Evolutionary conservation across 116 monocot genomes (phyloP).

Genomic region (Thalassia testudinum): DNA sequence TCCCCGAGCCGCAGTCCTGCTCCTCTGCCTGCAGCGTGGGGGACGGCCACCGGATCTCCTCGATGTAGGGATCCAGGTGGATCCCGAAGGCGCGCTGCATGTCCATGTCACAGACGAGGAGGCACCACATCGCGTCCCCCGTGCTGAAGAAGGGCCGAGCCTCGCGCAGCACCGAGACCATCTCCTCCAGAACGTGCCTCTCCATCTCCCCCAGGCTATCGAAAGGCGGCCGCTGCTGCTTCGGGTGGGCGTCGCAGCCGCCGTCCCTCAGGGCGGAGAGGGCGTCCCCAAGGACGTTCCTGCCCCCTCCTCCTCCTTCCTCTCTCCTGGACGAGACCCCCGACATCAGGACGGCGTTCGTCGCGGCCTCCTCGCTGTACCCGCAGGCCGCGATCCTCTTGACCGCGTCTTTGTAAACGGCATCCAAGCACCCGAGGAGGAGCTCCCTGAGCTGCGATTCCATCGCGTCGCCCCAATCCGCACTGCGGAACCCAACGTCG

Average conservation of each 20-base stretch:
- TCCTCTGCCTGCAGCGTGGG: too few species aligned
- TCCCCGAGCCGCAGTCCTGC: too few species aligned
- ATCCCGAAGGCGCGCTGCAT: constrained; percentile 43
- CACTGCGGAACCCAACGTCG: constrained; percentile 19
- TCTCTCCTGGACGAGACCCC: constrained; percentile 29
- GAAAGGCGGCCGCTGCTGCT: constrained; percentile 10
- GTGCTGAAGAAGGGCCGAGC: constrained; percentile 44
- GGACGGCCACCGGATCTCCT: too few species aligned
- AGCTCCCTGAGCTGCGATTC: constrained; percentile 53
- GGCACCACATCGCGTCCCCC: constrained; percentile 69
- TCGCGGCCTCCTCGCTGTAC: constrained; percentile 38
- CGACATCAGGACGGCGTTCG: constrained; percentile 33
- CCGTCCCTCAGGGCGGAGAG: too few species aligned
- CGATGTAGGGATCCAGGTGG: constrained; percentile 17
- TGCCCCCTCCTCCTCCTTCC: constrained; percentile 41
- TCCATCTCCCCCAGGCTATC: constrained; percentile 38
- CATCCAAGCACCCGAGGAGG: constrained; percentile 33
- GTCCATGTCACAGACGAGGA: constrained; percentile 64
- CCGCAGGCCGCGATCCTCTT: constrained; percentile 29
- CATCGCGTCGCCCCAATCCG: constrained; percentile 36
- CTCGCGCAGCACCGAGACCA: constrained; percentile 33
- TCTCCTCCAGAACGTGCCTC: constrained; percentile 31
- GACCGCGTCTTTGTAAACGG: constrained; percentile 39
- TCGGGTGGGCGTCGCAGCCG: too few species aligned
- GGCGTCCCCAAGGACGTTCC: constrained; percentile 26